Conservation (phyloP, 2,329 filamentous ascomycete genomes). For the Teratosphaeria gauchensis region DNA sequence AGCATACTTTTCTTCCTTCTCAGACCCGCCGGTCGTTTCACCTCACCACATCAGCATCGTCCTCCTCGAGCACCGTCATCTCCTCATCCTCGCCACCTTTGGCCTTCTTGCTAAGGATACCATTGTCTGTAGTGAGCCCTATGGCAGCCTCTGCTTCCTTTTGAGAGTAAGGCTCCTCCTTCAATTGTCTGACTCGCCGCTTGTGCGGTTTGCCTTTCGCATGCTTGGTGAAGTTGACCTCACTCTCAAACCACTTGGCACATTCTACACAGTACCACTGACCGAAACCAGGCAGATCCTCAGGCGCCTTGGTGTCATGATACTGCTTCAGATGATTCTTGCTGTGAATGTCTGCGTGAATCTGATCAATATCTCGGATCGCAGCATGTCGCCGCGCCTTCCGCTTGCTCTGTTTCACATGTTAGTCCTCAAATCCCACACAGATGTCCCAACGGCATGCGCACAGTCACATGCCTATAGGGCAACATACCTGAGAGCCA, state of each 20-base stretch:
- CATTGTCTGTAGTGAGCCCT: constrained; percentile 63
- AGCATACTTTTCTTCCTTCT: neutral
- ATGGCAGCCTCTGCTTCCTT: constrained; percentile 74
- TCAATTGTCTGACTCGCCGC: constrained; percentile 74
- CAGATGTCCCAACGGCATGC: neutral
- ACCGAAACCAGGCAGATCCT: constrained; percentile 82
- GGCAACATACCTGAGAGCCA: neutral
- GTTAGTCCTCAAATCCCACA: neutral
- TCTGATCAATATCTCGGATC: constrained; percentile 78
- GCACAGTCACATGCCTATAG: neutral
- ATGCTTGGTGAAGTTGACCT: constrained; percentile 65
- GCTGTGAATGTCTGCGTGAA: constrained; percentile 70
- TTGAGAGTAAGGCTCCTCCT: constrained; percentile 77
- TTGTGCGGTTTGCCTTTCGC: constrained; percentile 86
- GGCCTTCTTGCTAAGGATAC: constrained; percentile 21
- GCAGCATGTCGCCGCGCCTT: constrained; percentile 36
- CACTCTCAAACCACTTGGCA: constrained; percentile 91
- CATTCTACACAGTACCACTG: constrained; percentile 84
- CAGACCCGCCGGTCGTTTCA: neutral
- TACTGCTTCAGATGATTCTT: constrained; percentile 71
- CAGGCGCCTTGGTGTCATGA: constrained; percentile 66
- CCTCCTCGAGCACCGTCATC: neutral
- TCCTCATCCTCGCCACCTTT: constrained; percentile 14
- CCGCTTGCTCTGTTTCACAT: constrained; percentile 32
- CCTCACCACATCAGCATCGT: neutral